A percentile compares a stretch with the other conserved stretches of the same genome.
Conservation (phyloP, 1,284 basidiomycete species). For the Irpex sp. region DNA sequence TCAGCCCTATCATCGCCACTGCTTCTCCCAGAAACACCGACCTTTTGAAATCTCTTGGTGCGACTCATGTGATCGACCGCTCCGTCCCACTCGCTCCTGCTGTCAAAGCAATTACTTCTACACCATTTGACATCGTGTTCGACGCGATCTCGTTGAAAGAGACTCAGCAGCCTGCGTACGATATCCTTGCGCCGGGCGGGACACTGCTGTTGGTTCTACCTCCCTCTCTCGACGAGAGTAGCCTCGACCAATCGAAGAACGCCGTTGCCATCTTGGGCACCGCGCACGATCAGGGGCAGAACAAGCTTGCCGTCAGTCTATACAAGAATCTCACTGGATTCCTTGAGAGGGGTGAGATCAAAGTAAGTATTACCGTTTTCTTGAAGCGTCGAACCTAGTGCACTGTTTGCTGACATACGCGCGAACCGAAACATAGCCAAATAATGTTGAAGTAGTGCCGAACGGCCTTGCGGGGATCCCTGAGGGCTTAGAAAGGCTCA, state of each 20-base stretch:
- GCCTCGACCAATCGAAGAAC: neutral
- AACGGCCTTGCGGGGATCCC: constrained; percentile 43
- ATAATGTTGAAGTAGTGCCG: constrained; percentile 37
- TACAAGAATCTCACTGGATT: neutral
- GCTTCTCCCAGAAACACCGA: constrained; percentile 39
- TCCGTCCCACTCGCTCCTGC: neutral
- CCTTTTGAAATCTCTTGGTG: constrained; percentile 45
- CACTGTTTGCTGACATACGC: no score
- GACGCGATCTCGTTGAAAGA: constrained; percentile 9
- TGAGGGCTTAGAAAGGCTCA: constrained; percentile 38
- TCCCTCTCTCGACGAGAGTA: neutral
- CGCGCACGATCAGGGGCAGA: no score
- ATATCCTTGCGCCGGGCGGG: constrained; percentile 11
- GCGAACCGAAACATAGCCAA: constrained; percentile 14
- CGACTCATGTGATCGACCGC: constrained; percentile 39
- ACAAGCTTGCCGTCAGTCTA: neutral
- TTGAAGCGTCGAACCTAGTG: neutral
- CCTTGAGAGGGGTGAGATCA: neutral
- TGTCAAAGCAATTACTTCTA: constrained; percentile 7
- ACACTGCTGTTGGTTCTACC: constrained; percentile 1
- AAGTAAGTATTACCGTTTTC: neutral
- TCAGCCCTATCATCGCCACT: constrained; percentile 45
- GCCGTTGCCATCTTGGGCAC: neutral
- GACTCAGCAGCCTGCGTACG: constrained; percentile 11
- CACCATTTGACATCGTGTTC: constrained; percentile 10